phyloP scores from a whole-genome alignment of 2,329 filamentous ascomycete genomes.

The Thielaviopsis musarum region DNA sequence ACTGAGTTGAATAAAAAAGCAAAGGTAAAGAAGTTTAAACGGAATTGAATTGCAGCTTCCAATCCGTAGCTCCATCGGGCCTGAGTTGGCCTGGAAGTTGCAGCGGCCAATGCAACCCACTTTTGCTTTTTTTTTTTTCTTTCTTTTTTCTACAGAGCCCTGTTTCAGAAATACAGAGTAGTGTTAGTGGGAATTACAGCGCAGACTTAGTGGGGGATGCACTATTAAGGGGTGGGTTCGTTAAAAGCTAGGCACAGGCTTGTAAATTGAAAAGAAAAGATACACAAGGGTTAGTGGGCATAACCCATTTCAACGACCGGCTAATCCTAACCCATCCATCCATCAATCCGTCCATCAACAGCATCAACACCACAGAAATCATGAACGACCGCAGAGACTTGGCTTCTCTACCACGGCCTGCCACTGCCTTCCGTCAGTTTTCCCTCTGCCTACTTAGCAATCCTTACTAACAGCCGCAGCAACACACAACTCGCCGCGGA shows the following conservation, averaged over 20 bases:
- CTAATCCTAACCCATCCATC: no score
- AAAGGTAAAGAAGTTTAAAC: neutral
- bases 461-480: slow-evolving; percentile 22
- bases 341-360: neutral
- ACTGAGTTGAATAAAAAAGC: neutral
- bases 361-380: neutral
- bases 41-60: neutral
- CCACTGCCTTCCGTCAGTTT: slow-evolving; percentile 8
- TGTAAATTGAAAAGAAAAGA: no score
- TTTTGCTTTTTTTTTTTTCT: neutral
- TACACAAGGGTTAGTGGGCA: neutral
- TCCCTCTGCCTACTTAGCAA: neutral
- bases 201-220: neutral
- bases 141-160: no score
- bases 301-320: neutral
- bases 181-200: neutral
- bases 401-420: neutral
- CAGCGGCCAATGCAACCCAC: neutral
- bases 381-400: slow-evolving; percentile 5
- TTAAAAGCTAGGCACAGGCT: no score
- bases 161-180: neutral
- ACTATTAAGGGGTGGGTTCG: neutral
- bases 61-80: neutral
- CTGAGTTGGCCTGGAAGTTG: neutral
- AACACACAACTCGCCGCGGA: slow-evolving; percentile 58